Evolutionary conservation across 768 basidiomycete species (phyloP), one percentile per base, ranked within the genome.

Genomic region (Arthromyces matolae): DNA sequence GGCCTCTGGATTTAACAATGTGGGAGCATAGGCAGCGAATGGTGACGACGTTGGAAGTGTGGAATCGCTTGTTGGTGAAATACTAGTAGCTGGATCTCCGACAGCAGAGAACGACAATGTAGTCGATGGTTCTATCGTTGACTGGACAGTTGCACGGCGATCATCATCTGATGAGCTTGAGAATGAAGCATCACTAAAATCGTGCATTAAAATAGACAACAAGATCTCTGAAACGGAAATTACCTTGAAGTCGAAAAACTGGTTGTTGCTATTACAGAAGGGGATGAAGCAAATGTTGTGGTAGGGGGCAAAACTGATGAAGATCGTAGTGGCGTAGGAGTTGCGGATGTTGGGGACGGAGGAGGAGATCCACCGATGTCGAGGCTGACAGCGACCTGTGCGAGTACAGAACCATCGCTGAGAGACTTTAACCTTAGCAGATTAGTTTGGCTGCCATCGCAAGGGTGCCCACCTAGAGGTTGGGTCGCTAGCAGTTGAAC

Each of bases 401-500:
- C 35, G 16, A 38, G 20, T 23, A 38, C 22, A 36, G 18, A 28
- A 14, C 23, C 29, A 18, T 46, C 36, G 19, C 36, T 38, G 36
- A 2, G 12, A 43, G 16, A n/a, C n/a, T n/a, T n/a, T n/a, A n/a
- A n/a, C n/a, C n/a, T n/a, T n/a, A n/a, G n/a, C n/a, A n/a, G n/a
- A n/a, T n/a, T n/a, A n/a, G n/a, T n/a, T n/a, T n/a, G n/a, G n/a
- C n/a, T n/a, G n/a, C n/a, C n/a, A n/a, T n/a, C n/a, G 4, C 2
- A 36, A 36, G 33, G 14, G 10, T 9, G 5, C 24, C 47, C 13
- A 41, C 5, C 5, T 28, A 1, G 31, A 25, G 20, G 33, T 10
- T 5, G 52, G 52, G 13, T 49, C 47, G 18, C 18, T 33, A 24
- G 47, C n/a, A 19, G 13, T 6, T 36, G 43, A 3, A 20, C 36